Percentiles rank a stretch among this genome's conserved stretches.
Evolutionary conservation across 306 rosid genomes (phyloP).

Genomic region (Medicago arabica): DNA sequence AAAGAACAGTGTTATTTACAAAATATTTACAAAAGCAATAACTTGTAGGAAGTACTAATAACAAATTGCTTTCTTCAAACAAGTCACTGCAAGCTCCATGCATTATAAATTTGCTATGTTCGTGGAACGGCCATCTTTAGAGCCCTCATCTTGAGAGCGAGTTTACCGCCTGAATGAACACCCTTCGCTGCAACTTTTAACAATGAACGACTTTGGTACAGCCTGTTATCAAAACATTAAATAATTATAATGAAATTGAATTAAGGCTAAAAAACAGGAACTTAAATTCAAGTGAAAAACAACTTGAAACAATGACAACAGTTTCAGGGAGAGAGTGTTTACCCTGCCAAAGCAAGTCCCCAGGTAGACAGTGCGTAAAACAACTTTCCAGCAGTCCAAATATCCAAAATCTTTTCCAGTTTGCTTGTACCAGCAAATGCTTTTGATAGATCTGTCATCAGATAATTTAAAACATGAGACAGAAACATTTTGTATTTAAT

Average conservation of each 20-base stretch:
- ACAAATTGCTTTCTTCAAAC: slow-evolving; percentile 9
- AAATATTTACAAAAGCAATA: slow-evolving; percentile 43
- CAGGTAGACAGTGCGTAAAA: slow-evolving; percentile 86
- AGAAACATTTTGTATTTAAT: slow-evolving; percentile 20
- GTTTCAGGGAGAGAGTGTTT: slow-evolving; percentile 36
- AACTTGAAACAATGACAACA: slow-evolving; percentile 10
- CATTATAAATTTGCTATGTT: slow-evolving; percentile 27
- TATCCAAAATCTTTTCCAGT: slow-evolving; percentile 64
- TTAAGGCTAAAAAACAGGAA: slow-evolving; percentile 5
- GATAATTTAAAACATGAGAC: slow-evolving; percentile 36
- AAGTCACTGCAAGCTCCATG: slow-evolving; percentile 31
- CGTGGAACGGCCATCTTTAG: slow-evolving; percentile 46
- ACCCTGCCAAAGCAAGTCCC: slow-evolving; percentile 98
- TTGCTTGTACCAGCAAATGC: slow-evolving; percentile 73
- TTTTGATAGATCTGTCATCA: slow-evolving; percentile 70
- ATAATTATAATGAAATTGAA: background rate
- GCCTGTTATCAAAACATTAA: slow-evolving; percentile 52
- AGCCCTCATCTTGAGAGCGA: slow-evolving; percentile 60
- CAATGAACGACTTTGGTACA: slow-evolving; percentile 71
- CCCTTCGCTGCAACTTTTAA: slow-evolving; percentile 76
- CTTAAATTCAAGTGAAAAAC: background rate
- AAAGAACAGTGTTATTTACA: slow-evolving; percentile 53
- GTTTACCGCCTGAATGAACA: slow-evolving; percentile 67
- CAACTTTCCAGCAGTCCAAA: slow-evolving; percentile 88
- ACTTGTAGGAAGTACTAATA: slow-evolving; percentile 11